A percentile compares a stretch with the other conserved stretches of the same genome.
These are phyloP conservation scores for Penicillium cosmopolitanum DNA, from an alignment of 495 filamentous ascomycete genomes.

Conservation along the genomic window DNA sequence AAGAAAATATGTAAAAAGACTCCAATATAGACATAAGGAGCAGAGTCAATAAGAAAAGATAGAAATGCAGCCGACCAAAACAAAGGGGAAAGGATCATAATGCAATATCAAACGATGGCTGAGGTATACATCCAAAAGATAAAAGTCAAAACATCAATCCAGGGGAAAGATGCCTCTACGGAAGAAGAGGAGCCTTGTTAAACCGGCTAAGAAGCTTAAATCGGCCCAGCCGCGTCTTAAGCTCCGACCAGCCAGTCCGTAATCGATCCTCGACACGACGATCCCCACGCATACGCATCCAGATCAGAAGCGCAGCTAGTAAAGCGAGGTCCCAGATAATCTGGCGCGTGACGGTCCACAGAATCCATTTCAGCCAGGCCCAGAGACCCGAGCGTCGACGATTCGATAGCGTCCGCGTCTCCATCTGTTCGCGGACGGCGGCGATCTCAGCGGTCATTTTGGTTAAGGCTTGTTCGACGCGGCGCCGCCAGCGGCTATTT, in stretches of 20 bases:
- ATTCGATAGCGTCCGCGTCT: slow-evolving; percentile 51
- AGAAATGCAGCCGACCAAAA: background rate
- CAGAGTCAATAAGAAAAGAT: slow-evolving; percentile 10
- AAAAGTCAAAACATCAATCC: background rate
- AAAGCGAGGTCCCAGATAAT: slow-evolving; percentile 71
- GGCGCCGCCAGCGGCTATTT: slow-evolving; percentile 68
- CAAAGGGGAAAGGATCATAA: slow-evolving; percentile 8
- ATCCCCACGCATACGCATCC: slow-evolving; percentile 79
- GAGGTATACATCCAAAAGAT: background rate
- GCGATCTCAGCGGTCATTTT: slow-evolving; percentile 92
- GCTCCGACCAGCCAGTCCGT: slow-evolving; percentile 61
- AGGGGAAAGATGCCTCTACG: slow-evolving; percentile 18
- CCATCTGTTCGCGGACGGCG: slow-evolving; percentile 90
- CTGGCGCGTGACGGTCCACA: slow-evolving; percentile 74
- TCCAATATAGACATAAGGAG: slow-evolving; percentile 18
- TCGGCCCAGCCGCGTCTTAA: slow-evolving; percentile 61
- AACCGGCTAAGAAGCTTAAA: slow-evolving; percentile 39
- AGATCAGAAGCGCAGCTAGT: slow-evolving; percentile 71
- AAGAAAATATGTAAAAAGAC: slow-evolving; percentile 21
- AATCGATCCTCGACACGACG: slow-evolving; percentile 77
- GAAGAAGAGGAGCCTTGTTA: slow-evolving; percentile 27
- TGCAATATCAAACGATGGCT: background rate
- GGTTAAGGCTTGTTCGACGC: slow-evolving; percentile 85
- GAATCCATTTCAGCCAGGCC: slow-evolving; percentile 73
- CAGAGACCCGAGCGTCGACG: slow-evolving; percentile 56